Evolutionary conservation across 2,329 filamentous ascomycete species (phyloP).

Genomic region (Pseudodiploospora longispora): DNA sequence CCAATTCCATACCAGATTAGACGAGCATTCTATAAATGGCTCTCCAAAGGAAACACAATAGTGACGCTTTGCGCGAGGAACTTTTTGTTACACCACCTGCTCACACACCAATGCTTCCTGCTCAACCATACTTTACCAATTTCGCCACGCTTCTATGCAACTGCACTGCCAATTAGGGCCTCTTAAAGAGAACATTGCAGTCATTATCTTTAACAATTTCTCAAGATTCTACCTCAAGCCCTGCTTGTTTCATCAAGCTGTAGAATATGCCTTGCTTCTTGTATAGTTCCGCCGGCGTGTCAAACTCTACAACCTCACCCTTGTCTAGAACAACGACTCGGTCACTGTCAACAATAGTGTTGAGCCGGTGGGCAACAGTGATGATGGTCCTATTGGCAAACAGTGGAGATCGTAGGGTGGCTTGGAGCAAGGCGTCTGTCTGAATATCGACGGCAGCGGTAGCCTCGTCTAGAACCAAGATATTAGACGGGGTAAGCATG

Average conservation of each 20-base stretch:
- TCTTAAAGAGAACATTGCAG: neutral
- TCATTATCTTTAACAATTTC: constrained; percentile 4
- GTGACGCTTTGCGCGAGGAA: neutral
- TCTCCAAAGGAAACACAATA: neutral
- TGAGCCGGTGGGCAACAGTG: constrained; percentile 96
- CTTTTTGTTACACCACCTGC: neutral
- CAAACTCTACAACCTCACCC: constrained; percentile 87
- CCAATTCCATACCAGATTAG: too few relatives aligned
- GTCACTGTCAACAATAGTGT: constrained; percentile 86
- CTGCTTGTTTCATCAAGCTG: constrained; percentile 84
- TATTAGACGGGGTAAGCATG: constrained; percentile 90
- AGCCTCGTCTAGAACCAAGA: constrained; percentile 92
- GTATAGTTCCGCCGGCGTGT: constrained; percentile 72
- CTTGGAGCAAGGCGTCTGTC: constrained; percentile 59
- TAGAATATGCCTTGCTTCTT: constrained; percentile 73
- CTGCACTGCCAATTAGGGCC: neutral
- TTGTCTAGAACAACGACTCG: constrained; percentile 89
- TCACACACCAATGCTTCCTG: neutral
- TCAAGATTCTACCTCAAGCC: constrained; percentile 47
- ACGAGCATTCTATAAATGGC: too few relatives aligned
- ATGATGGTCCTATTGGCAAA: constrained; percentile 95
- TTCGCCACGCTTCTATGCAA: neutral
- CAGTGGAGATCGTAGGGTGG: constrained; percentile 52
- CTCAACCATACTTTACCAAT: neutral
- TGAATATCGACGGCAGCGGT: constrained; percentile 69